Percentiles rank a stretch among this genome's conserved stretches.
phyloP scores from a whole-genome alignment of 306 rosid species.

The Vachellia collinsii region DNA sequence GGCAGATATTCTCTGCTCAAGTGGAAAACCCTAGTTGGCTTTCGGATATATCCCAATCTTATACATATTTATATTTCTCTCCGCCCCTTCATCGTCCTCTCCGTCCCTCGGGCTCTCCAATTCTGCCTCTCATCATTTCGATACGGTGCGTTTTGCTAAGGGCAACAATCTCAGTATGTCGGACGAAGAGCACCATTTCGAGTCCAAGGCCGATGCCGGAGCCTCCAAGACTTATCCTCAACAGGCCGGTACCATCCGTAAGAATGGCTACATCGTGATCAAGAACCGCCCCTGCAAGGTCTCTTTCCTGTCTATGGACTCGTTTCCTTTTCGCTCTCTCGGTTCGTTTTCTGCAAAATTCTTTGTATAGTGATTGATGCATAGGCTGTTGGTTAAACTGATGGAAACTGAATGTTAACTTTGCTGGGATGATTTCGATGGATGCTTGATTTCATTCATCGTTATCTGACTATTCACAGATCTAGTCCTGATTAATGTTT shows the following conservation, averaged over 20 bases:
- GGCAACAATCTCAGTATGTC: conserved; percentile 35
- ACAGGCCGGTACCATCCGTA: conserved; percentile 57
- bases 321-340: not conserved
- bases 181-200: conserved; percentile 59
- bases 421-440: not conserved
- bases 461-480: not conserved
- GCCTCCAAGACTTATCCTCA: conserved; percentile 58
- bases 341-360: not conserved
- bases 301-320: not conserved
- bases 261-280: conserved; percentile 59
- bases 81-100: not conserved
- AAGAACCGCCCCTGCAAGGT: conserved; percentile 60
- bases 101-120: not conserved
- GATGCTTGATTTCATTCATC: not conserved
- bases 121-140: not conserved
- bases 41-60: not conserved
- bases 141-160: conserved; percentile 2
- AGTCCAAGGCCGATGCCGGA: conserved; percentile 59
- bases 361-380: not conserved
- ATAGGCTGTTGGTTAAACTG: not conserved
- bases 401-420: not conserved
- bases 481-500: not conserved
- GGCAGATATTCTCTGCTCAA: not conserved
- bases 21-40: not conserved
- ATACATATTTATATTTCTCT: too few species aligned